Conservation (phyloP, 768 basidiomycete genomes). For the Sporobolomyces phaffii region DNA sequence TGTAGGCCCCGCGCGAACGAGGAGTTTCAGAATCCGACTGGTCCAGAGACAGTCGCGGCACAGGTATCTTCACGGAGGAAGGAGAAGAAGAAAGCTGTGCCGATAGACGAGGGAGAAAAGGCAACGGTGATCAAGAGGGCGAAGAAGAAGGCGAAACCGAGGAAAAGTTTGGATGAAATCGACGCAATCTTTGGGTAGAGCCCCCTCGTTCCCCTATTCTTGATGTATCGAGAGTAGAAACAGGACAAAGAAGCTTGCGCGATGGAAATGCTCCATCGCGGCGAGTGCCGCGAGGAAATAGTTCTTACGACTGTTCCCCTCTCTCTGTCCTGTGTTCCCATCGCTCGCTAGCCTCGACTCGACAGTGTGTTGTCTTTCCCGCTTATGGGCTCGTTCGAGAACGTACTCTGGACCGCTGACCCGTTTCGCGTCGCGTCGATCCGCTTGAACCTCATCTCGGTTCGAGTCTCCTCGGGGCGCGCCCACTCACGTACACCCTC, state of each 20-base stretch:
- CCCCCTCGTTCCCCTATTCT: not conserved
- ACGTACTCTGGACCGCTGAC: too few relatives aligned
- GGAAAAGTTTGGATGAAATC: constrained; percentile 30
- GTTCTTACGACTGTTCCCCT: not conserved
- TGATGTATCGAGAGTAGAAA: too few relatives aligned
- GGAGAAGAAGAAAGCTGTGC: not conserved
- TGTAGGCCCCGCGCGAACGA: too few relatives aligned
- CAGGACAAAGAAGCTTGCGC: too few relatives aligned
- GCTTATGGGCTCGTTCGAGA: too few relatives aligned
- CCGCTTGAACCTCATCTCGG: too few relatives aligned
- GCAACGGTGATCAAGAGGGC: not conserved
- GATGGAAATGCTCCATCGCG: too few relatives aligned
- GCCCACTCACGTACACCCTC: too few relatives aligned
- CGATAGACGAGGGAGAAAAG: not conserved
- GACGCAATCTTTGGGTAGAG: constrained; percentile 26
- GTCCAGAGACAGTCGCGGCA: not conserved
- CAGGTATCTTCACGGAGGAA: not conserved
- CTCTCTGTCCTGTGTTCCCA: not conserved
- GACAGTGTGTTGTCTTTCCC: too few relatives aligned
- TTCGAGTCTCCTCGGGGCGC: too few relatives aligned
- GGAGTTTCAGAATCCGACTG: too few relatives aligned
- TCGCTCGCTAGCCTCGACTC: not conserved
- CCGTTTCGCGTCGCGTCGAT: too few relatives aligned
- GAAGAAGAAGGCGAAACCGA: constrained; percentile 13
- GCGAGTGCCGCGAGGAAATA: not conserved